phyloP scores from a whole-genome alignment of 1,284 basidiomycete species.

The Puccinia hordei region DNA sequence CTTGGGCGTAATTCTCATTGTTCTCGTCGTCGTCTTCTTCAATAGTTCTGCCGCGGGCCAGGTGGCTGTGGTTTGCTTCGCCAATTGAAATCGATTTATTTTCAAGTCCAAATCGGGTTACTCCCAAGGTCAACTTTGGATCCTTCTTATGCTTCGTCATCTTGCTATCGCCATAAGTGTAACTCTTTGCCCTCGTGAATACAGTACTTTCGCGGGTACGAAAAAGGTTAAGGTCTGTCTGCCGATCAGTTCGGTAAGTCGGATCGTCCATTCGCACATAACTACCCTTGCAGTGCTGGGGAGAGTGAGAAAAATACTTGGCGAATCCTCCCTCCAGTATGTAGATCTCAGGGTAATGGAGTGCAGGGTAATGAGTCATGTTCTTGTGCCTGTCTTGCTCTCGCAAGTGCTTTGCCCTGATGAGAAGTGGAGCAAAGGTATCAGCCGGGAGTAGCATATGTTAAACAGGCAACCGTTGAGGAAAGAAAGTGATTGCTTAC shows the following conservation, averaged over 20 bases:
- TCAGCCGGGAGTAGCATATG: background rate
- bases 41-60: background rate
- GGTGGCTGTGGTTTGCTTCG: background rate
- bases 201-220: conserved; percentile 66
- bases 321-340: conserved; percentile 94
- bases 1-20: background rate
- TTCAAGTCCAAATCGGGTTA: background rate
- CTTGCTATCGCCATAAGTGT: conserved; percentile 74
- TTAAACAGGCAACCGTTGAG: conserved; percentile 9
- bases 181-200: conserved; percentile 81
- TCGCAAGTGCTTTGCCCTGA: conserved; percentile 85
- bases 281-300: background rate
- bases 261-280: conserved; percentile 97
- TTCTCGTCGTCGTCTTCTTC: background rate
- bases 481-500: conserved; percentile 64
- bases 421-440: conserved; percentile 49
- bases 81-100: background rate
- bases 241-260: conserved; percentile 72
- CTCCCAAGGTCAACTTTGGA: background rate
- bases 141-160: conserved; percentile 8
- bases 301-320: conserved; percentile 62
- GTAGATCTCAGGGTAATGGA: conserved; percentile 96
- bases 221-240: conserved; percentile 86
- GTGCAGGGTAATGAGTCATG: conserved; percentile 81
- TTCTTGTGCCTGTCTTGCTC: conserved; percentile 85